Base-by-base conservation (phyloP, 192 early-diverging fungal genomes). In the Coemansia sp. region DNA sequence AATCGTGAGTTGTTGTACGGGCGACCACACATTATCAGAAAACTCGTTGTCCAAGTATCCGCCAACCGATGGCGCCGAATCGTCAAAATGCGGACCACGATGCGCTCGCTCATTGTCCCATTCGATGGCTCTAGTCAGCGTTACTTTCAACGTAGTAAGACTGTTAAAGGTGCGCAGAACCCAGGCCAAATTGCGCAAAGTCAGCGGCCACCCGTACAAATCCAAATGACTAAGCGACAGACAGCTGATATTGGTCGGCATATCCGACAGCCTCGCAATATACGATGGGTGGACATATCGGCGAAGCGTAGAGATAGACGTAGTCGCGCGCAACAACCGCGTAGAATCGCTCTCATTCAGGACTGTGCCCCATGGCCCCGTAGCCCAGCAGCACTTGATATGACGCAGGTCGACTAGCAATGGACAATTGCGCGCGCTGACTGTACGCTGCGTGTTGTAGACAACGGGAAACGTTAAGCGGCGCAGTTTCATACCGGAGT, bases 301-400 rank as follows among this genome's bases (percentile, higher is more conserved):
- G 7, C 60, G 53, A 1, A 83, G 67, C 50, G 68, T 75, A 3
- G 72, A 53, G 12, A 83, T 83, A 1, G 72, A 61, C 2, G 71
- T 76, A 55, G 77, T 74, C 0, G 76, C 69, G 8, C 46, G 68
- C 21, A 83, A 64, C 29, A 83, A 69, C 1, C 80, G 64, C 11
- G 80, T 83, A 17, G 80, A 83, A 29, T 83, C 80, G 44, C 80
- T 83, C 3, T 71, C 75, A 0, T 15, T 41, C 25, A 66, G 69
- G 11, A 25, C 14, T 3, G 55, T 10, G 44, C 66, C 60, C 76
- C 75, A 70, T 10, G 45, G 15, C 0, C 72, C 80, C n/a, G 80
- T 83, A 1, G 75, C 75, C 80, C 80, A 83, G 60, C 80, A 83
- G 55, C 80, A 83, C 67, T 83, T 83, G 50, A 83, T 77, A 14